These are phyloP conservation scores for Capronia epimyces DNA, from an alignment of 2,329 filamentous ascomycete genomes.

Conservation along the genomic window DNA sequence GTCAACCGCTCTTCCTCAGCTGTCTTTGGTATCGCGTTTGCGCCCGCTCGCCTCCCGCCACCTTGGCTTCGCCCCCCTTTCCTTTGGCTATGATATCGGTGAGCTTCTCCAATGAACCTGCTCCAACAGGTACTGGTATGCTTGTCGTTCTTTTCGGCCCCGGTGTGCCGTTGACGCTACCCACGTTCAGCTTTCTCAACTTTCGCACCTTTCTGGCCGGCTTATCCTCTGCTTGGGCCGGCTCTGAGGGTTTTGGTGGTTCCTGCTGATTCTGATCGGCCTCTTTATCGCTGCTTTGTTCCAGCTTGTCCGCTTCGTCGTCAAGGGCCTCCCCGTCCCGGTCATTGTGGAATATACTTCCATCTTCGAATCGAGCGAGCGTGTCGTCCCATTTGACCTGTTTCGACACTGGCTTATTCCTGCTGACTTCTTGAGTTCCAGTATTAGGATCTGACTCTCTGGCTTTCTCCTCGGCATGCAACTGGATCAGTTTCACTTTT, in stretches of 20 bases:
- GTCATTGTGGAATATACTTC: conserved; percentile 1
- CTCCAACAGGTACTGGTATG: conserved; percentile 11
- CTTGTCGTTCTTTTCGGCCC: conserved; percentile 19
- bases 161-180: conserved; percentile 21
- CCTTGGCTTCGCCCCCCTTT: not conserved
- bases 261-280: not conserved
- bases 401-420: conserved; percentile 6
- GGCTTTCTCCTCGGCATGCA: conserved; percentile 20
- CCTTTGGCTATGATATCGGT: not conserved
- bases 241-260: not conserved
- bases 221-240: conserved; percentile 4
- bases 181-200: conserved; percentile 23
- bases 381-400: conserved; percentile 12
- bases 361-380: conserved; percentile 12
- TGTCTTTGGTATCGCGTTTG: not conserved
- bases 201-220: conserved; percentile 22
- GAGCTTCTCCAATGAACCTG: conserved; percentile 2
- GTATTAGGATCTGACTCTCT: not conserved
- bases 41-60: not conserved
- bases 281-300: not conserved
- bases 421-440: not conserved
- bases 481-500: conserved; percentile 20
- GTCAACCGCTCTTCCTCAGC: not conserved
- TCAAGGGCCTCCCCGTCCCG: not conserved
- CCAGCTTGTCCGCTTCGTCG: not conserved